These are phyloP conservation scores for Phytopythium aichiense DNA, from an alignment of 352 stramenopile species.

Conservation along the genomic window DNA sequence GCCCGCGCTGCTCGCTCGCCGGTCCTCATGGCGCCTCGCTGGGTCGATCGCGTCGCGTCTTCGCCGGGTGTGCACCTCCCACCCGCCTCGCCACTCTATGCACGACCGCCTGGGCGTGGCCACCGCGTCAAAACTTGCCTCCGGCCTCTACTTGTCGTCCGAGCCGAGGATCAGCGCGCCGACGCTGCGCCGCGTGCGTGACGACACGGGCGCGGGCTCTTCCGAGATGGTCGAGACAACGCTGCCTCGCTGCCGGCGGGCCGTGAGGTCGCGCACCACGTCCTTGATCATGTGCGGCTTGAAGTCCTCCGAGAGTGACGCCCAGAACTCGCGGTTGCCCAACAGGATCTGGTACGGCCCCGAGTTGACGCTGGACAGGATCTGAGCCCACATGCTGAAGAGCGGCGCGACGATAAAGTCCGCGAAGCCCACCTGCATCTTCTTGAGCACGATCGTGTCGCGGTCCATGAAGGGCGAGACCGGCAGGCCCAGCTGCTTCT, in stretches of 20 bases:
- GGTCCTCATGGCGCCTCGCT: too few species aligned
- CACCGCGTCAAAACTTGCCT: background rate
- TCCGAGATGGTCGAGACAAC: constrained; percentile 26
- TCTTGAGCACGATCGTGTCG: constrained; percentile 88
- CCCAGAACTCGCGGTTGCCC: constrained; percentile 83
- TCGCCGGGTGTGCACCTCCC: background rate
- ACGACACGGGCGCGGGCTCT: constrained; percentile 19
- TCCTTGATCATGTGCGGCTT: constrained; percentile 86
- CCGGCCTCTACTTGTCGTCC: constrained; percentile 22
- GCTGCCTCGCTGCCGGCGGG: constrained; percentile 19
- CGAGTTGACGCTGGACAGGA: constrained; percentile 62
- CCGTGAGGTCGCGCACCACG: constrained; percentile 48
- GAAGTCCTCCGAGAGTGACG: constrained; percentile 71
- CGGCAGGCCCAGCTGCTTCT: constrained; percentile 87
- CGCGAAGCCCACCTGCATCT: constrained; percentile 94
- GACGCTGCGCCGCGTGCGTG: constrained; percentile 35
- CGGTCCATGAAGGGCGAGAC: constrained; percentile 94
- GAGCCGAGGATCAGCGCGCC: constrained; percentile 41
- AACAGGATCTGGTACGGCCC: constrained; percentile 66
- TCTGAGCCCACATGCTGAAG: constrained; percentile 85
- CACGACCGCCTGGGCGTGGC: background rate
- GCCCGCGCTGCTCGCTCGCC: background rate
- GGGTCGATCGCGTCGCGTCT: background rate
- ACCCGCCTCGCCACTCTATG: background rate
- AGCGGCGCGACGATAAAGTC: constrained; percentile 91